These are phyloP conservation scores for Suillus fuscotomentosus DNA, from an alignment of 768 basidiomycete species.

Conservation along the genomic window DNA sequence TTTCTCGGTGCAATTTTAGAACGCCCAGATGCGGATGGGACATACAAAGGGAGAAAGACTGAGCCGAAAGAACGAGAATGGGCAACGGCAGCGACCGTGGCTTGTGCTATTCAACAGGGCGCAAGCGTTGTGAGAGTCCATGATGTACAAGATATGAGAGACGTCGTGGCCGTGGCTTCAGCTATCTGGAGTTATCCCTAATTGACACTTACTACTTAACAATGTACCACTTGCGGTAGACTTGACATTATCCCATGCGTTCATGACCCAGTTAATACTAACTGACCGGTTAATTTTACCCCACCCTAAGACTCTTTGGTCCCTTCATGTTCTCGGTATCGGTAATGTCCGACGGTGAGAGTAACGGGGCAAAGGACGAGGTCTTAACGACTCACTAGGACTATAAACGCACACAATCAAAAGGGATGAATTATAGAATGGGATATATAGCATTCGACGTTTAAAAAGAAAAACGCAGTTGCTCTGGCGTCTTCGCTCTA, in stretches of 20 bases:
- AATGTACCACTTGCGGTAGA: neutral
- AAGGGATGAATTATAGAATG: no score
- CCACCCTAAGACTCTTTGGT: neutral
- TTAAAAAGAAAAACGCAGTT: no score
- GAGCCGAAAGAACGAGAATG: slow-evolving; percentile 64
- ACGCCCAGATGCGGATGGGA: slow-evolving; percentile 36
- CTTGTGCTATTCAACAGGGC: slow-evolving; percentile 73
- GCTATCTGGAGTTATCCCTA: slow-evolving; percentile 45
- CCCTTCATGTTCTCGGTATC: neutral
- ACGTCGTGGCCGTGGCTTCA: slow-evolving; percentile 67
- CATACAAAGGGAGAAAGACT: slow-evolving; percentile 50
- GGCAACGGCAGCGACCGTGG: slow-evolving; percentile 78
- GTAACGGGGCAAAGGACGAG: no score
- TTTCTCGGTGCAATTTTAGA: slow-evolving; percentile 72
- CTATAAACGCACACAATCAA: no score
- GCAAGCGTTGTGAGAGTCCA: slow-evolving; percentile 80
- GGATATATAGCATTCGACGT: no score
- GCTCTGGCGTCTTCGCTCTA: no score
- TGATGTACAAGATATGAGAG: slow-evolving; percentile 68
- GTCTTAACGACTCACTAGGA: no score
- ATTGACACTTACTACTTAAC: neutral
- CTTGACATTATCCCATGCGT: neutral
- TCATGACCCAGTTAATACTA: neutral
- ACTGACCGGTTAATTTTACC: neutral
- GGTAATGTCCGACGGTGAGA: no score